Percentiles rank a stretch among this genome's conserved stretches.
Evolutionary conservation across 163 green algal species (phyloP).

Genomic region (Chloromonas sp.): DNA sequence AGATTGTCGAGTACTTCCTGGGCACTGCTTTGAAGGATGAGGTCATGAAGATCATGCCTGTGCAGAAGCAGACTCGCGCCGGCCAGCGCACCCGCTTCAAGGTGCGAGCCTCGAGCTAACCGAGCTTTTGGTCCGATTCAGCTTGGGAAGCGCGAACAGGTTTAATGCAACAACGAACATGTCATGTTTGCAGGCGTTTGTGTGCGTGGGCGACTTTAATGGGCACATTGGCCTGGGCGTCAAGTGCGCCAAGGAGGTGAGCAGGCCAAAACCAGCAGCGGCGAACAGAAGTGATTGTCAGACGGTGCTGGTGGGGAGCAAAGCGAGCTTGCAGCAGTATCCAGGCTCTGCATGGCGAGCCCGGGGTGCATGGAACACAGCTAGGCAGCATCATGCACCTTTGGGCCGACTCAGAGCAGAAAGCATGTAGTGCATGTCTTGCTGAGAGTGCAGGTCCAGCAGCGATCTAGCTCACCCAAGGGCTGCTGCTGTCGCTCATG

Average conservation of each 20-base stretch:
- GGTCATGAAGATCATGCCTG: constrained; percentile 99
- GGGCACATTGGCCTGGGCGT: constrained; percentile 97
- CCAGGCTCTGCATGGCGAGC: too few species aligned
- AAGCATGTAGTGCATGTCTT: too few species aligned
- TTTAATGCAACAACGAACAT: background rate
- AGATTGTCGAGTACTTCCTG: constrained; percentile 98
- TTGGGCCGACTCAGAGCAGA: too few species aligned
- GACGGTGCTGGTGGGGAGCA: too few species aligned
- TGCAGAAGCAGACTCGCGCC: constrained; percentile 99
- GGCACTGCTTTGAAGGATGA: constrained; percentile 85
- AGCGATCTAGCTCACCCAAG: too few species aligned
- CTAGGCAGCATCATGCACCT: too few species aligned
- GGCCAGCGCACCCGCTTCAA: constrained; percentile 99
- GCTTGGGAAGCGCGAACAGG: too few species aligned
- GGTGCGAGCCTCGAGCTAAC: constrained; percentile 28
- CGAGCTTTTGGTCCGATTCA: too few species aligned
- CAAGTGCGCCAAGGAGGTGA: constrained; percentile 99
- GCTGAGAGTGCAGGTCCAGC: too few species aligned
- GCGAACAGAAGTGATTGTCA: constrained; percentile 27
- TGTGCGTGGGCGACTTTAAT: constrained; percentile 96
- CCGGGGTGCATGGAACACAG: too few species aligned
- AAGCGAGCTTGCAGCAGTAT: too few species aligned
- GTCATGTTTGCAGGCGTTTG: constrained; percentile 75
- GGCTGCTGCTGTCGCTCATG: background rate
- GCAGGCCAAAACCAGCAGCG: constrained; percentile 91